Percentiles rank a stretch among this genome's conserved stretches.
phyloP scores from a whole-genome alignment of 345 rosid species.

The Litchi chinensis region DNA sequence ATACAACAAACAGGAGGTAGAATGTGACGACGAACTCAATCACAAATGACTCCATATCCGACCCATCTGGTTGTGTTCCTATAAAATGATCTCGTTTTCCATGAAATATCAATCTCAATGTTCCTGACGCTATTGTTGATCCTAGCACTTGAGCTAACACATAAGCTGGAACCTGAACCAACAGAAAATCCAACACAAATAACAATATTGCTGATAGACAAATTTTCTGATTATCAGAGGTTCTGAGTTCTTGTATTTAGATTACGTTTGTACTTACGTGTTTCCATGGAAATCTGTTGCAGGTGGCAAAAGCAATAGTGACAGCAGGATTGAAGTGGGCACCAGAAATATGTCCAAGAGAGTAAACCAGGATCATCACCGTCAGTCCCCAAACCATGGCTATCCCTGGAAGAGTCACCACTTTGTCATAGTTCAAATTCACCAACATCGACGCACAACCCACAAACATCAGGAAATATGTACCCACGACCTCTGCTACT shows the following conservation, averaged over 20 bases:
- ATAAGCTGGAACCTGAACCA: conserved; percentile 72
- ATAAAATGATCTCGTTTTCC: conserved; percentile 65
- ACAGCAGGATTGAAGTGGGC: conserved; percentile 96
- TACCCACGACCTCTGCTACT: conserved; percentile 70
- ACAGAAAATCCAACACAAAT: no score
- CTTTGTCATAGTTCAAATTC: conserved; percentile 56
- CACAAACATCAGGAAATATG: conserved; percentile 80
- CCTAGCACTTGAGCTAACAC: conserved; percentile 64
- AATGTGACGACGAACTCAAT: conserved; percentile 91
- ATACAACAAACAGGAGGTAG: conserved; percentile 83
- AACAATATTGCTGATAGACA: no score
- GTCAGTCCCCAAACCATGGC: conserved; percentile 78
- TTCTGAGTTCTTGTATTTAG: no score
- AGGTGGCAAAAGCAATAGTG: conserved; percentile 86
- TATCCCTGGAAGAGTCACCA: conserved; percentile 73
- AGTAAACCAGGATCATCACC: conserved; percentile 78
- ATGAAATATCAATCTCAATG: conserved; percentile 60
- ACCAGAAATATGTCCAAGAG: conserved; percentile 91
- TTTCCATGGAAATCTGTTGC: conserved; percentile 74
- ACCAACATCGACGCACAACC: conserved; percentile 77
- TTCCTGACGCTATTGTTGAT: conserved; percentile 76
- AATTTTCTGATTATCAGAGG: no score
- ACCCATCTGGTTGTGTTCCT: conserved; percentile 74
- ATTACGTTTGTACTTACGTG: conserved; percentile 36
- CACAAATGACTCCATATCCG: conserved; percentile 65